These are phyloP conservation scores for Pestalotiopsis sp. DNA, from an alignment of 2,329 filamentous ascomycete species.

Conservation along the genomic window DNA sequence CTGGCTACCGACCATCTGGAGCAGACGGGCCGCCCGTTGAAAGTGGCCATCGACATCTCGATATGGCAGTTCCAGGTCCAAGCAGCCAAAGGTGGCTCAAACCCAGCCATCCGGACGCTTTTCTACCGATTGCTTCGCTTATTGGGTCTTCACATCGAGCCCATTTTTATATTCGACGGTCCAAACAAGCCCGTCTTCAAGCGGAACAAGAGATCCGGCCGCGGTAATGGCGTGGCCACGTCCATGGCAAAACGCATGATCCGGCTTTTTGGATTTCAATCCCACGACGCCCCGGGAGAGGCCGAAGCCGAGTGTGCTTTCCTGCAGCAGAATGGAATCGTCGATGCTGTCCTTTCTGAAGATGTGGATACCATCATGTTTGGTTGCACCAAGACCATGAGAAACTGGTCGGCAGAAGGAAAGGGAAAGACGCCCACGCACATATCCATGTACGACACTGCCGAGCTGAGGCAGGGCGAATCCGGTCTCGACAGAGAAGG, in stretches of 20 bases:
- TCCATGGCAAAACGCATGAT: constrained; percentile 83
- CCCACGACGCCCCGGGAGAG: constrained; percentile 88
- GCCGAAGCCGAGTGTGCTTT: constrained; percentile 95
- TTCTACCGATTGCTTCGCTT: constrained; percentile 89
- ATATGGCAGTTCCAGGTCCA: constrained; percentile 98
- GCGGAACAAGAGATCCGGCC: constrained; percentile 74
- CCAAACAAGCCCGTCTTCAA: constrained; percentile 86
- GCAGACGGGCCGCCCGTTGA: constrained; percentile 70
- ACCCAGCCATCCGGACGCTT: constrained; percentile 86
- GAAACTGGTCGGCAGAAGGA: constrained; percentile 81
- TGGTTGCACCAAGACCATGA: constrained; percentile 76
- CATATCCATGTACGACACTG: constrained; percentile 76
- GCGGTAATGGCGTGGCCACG: constrained; percentile 68
- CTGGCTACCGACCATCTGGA: constrained; percentile 79
- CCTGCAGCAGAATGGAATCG: constrained; percentile 77
- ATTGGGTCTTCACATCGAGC: constrained; percentile 76
- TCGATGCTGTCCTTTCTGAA: constrained; percentile 93
- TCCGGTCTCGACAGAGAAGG: constrained; percentile 78
- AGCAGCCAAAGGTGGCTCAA: constrained; percentile 81
- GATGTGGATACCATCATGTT: constrained; percentile 99
- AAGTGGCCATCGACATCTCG: constrained; percentile 89
- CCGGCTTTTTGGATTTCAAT: constrained; percentile 80
- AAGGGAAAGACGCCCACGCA: constrained; percentile 76
- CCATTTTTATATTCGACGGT: constrained; percentile 90
- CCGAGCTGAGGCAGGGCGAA: constrained; percentile 49